Evolutionary conservation across 495 filamentous ascomycete species (phyloP).

Genomic region (Penicillium arizonense): DNA sequence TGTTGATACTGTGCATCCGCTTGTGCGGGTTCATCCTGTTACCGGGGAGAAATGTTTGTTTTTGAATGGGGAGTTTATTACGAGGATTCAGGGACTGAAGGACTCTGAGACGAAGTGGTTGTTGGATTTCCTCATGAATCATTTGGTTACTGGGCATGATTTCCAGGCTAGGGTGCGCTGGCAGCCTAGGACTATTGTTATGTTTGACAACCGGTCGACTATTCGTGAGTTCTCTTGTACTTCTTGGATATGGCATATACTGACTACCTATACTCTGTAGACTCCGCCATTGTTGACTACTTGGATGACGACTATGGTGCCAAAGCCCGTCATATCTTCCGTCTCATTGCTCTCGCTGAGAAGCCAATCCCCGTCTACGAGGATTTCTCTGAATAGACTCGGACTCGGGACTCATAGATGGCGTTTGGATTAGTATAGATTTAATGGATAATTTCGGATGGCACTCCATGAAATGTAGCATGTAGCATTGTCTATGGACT

Average conservation of each 20-base stretch:
- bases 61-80: constrained; percentile 79
- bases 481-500: not conserved
- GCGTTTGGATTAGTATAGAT: constrained; percentile 10
- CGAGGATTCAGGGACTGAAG: constrained; percentile 69
- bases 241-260: not conserved
- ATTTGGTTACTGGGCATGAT: constrained; percentile 77
- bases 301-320: constrained; percentile 45
- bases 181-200: constrained; percentile 78
- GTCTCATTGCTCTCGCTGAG: constrained; percentile 50
- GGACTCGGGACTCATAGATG: constrained; percentile 19
- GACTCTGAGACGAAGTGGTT: constrained; percentile 57
- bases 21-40: constrained; percentile 72
- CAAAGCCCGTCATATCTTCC: constrained; percentile 53
- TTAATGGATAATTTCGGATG: not conserved
- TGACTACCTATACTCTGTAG: constrained; percentile 21
- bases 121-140: constrained; percentile 85
- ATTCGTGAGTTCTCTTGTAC: constrained; percentile 44
- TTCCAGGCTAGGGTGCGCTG: constrained; percentile 88
- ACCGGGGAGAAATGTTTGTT: constrained; percentile 80
- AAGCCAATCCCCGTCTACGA: constrained; percentile 52
- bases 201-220: constrained; percentile 72
- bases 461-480: not conserved
- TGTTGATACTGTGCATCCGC: constrained; percentile 66
- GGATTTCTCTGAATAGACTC: constrained; percentile 31
- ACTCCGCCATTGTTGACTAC: constrained; percentile 55